phyloP scores from a whole-genome alignment of 352 stramenopile genomes.

The Phytophthora sojae region DNA sequence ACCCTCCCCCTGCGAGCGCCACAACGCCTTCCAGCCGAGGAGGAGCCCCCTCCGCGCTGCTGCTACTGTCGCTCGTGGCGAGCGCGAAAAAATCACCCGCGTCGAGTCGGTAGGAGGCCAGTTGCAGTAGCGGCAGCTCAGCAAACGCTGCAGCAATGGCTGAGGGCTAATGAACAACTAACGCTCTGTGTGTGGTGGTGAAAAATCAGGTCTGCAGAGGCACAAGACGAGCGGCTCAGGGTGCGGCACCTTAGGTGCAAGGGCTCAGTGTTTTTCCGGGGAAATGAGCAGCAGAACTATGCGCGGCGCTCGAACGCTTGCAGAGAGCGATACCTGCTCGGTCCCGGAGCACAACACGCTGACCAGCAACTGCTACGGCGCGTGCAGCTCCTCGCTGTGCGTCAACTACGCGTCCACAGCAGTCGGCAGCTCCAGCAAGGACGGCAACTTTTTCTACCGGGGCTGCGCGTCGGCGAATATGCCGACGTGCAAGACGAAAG shows the following conservation, averaged over 20 bases:
- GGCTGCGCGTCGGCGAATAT: constrained; percentile 62
- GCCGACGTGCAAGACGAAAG: constrained; percentile 57
- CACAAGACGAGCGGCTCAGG: not conserved
- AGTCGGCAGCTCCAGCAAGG: constrained; percentile 31
- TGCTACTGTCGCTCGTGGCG: constrained; percentile 11
- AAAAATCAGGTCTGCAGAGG: constrained; percentile 12
- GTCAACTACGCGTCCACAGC: constrained; percentile 62
- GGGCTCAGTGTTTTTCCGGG: constrained; percentile 4
- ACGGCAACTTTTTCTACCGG: constrained; percentile 71
- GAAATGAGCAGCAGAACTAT: constrained; percentile 19
- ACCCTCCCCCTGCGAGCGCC: not conserved
- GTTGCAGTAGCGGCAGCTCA: constrained; percentile 7
- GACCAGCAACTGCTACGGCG: constrained; percentile 60
- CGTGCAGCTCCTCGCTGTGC: constrained; percentile 62
- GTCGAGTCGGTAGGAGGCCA: constrained; percentile 25
- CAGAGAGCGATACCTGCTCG: constrained; percentile 32
- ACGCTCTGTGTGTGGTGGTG: not conserved
- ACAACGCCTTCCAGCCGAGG: constrained; percentile 16
- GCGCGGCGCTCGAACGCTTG: constrained; percentile 7
- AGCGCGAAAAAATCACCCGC: constrained; percentile 10
- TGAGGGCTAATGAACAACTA: not conserved
- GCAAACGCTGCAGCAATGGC: not conserved
- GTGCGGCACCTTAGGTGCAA: not conserved
- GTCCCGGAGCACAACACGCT: constrained; percentile 64
- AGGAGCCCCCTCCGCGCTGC: not conserved